A percentile compares a stretch with the other conserved stretches of the same genome.
These are phyloP conservation scores for Yamadazyma triangularis DNA, from an alignment of 1,139 yeast genomes.

Conservation along the genomic window DNA sequence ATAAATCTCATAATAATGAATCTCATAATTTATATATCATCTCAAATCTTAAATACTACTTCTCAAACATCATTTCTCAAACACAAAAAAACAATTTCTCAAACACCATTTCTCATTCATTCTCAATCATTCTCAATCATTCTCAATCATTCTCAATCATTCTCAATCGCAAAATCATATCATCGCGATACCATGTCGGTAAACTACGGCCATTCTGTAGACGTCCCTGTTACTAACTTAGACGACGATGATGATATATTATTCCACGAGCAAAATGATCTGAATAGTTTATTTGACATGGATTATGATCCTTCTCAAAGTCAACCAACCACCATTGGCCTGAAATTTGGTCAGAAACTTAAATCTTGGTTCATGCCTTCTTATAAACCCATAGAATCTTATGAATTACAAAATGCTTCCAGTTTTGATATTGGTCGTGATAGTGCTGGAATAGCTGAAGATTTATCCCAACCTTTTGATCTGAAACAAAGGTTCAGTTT, in stretches of 20 bases:
- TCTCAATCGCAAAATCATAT: no score
- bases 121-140: no score
- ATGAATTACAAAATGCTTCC: conserved; percentile 9
- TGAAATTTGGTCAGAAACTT: conserved; percentile 6
- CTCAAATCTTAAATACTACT: no score
- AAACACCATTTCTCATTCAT: no score
- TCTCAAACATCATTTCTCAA: no score
- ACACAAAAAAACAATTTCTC: no score
- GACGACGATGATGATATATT: conserved; percentile 52
- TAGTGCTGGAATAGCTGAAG: neutral
- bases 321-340: neutral
- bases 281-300: conserved; percentile 1
- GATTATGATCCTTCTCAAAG: conserved; percentile 8
- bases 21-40: no score
- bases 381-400: conserved; percentile 8
- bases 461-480: no score
- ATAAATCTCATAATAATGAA: no score
- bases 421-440: conserved; percentile 4
- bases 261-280: conserved; percentile 16
- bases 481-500: no score
- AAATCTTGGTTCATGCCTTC: conserved; percentile 1
- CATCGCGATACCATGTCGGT: conserved; percentile 12
- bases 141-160: no score
- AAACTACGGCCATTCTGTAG: conserved; percentile 36
- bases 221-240: conserved; percentile 54